phyloP scores from a whole-genome alignment of 2,329 filamentous ascomycete species.

The Colletotrichum filicis region DNA sequence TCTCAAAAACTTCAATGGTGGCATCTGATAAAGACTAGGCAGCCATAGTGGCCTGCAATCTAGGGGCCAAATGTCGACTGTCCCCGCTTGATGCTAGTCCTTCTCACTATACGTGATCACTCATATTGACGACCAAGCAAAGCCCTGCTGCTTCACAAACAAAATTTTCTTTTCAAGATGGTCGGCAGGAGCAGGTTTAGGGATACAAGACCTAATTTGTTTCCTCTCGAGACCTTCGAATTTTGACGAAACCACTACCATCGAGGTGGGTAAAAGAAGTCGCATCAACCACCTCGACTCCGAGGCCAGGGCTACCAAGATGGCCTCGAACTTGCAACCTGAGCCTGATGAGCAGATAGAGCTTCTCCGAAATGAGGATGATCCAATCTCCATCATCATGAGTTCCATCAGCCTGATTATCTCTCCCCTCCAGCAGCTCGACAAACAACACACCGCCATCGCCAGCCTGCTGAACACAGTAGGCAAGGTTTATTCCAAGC shows the following conservation, averaged over 20 bases:
- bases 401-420: neutral
- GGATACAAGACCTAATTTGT: neutral
- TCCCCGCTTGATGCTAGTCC: neutral
- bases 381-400: neutral
- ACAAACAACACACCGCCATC: neutral
- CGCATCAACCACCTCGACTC: neutral
- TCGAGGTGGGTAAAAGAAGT: neutral
- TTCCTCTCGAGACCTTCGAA: neutral
- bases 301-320: neutral
- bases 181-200: neutral
- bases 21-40: neutral
- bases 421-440: neutral
- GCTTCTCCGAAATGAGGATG: accelerated
- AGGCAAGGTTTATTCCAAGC: neutral
- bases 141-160: neutral
- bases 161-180: neutral
- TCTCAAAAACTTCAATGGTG: neutral
- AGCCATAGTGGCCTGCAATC: neutral
- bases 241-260: neutral
- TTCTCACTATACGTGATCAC: neutral
- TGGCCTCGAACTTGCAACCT: neutral
- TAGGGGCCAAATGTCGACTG: neutral
- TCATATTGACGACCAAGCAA: neutral
- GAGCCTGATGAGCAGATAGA: neutral
- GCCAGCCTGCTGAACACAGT: neutral